Evolutionary conservation across 139 green algal genomes (phyloP).

Genomic region (Chlorella sorokiniana): DNA sequence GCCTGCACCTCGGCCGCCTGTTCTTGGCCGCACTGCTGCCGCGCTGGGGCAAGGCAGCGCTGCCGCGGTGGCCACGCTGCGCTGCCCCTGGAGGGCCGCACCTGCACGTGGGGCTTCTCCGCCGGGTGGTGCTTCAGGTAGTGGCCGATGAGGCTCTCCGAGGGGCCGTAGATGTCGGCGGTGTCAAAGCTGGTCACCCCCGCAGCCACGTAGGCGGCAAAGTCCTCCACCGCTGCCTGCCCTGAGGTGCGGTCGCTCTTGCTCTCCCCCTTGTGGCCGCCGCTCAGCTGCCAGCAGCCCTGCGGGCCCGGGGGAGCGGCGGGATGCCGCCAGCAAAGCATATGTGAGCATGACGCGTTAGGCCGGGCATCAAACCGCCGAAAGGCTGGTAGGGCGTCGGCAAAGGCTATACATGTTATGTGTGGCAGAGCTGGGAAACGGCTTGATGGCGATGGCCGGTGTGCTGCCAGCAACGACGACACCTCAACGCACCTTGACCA

Average conservation of each 20-base stretch:
- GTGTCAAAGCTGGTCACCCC: slow-evolving; percentile 70
- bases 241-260: slow-evolving; percentile 74
- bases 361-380: no score
- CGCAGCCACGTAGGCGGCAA: slow-evolving; percentile 62
- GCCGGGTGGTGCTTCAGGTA: slow-evolving; percentile 44
- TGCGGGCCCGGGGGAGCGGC: neutral
- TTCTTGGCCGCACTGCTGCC: no score
- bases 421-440: neutral
- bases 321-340: neutral
- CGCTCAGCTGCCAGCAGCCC: slow-evolving; percentile 82
- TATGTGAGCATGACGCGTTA: no score
- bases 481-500: slow-evolving; percentile 57
- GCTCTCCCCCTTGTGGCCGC: slow-evolving; percentile 73
- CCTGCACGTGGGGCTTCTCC: slow-evolving; percentile 39
- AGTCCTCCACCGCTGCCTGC: slow-evolving; percentile 67
- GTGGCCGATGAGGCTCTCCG: slow-evolving; percentile 80
- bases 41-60: no score
- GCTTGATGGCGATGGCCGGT: no score
- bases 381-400: no score
- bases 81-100: no score
- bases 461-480: no score
- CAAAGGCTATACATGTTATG: neutral
- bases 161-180: slow-evolving; percentile 83
- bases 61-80: no score
- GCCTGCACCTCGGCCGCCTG: no score